Percentiles rank a stretch among this genome's conserved stretches.
Evolutionary conservation across 768 basidiomycete species (phyloP).

Genomic region (Tylopilus subfusipes): DNA sequence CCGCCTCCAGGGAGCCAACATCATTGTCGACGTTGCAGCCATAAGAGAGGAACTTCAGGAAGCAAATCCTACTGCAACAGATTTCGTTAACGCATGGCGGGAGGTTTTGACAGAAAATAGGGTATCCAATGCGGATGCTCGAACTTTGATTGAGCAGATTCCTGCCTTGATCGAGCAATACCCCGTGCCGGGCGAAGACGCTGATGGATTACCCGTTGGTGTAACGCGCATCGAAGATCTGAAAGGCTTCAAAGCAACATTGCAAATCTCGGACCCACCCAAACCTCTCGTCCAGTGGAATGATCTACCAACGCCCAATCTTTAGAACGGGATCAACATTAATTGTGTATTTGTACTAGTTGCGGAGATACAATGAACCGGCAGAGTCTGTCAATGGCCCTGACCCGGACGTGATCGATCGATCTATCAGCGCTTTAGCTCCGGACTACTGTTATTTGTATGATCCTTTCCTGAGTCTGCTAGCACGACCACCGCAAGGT

Average conservation of each 20-base stretch:
- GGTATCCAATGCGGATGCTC: constrained; percentile 39
- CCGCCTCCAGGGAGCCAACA: constrained; percentile 44
- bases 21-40: constrained; percentile 48
- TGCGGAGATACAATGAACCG: not conserved
- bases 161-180: constrained; percentile 53
- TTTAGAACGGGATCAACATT: constrained; percentile 32
- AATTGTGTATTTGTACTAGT: not conserved
- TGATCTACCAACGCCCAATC: constrained; percentile 61
- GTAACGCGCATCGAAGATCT: constrained; percentile 66
- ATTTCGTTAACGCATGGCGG: constrained; percentile 66
- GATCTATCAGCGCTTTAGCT: too few relatives aligned
- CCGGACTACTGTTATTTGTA: too few relatives aligned
- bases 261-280: constrained; percentile 55
- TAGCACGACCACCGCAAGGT: too few relatives aligned
- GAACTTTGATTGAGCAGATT: constrained; percentile 50
- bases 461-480: too few relatives aligned
- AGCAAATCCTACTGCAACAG: constrained; percentile 50
- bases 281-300: constrained; percentile 70
- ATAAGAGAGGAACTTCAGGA: constrained; percentile 54
- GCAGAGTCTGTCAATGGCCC: too few relatives aligned
- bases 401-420: too few relatives aligned
- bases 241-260: constrained; percentile 57
- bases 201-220: constrained; percentile 41
- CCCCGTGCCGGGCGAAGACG: constrained; percentile 52
- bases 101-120: constrained; percentile 39